phyloP scores from a whole-genome alignment of 1,284 basidiomycete genomes.

The Irpex rosettiformis region DNA sequence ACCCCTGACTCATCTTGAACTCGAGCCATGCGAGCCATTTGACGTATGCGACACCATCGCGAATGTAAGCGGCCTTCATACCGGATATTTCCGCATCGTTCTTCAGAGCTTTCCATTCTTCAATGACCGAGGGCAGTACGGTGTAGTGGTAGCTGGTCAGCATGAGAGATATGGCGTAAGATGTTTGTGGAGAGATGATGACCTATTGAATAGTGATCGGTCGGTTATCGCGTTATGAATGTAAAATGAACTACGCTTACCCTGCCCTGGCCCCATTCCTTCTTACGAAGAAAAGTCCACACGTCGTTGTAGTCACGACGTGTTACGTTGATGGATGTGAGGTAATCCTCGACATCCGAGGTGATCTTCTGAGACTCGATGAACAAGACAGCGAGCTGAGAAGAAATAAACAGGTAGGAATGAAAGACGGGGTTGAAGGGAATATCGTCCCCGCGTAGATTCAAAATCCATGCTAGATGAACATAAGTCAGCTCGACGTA shows the following conservation, averaged over 20 bases:
- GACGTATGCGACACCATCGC: conserved; percentile 92
- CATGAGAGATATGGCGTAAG: conserved; percentile 78
- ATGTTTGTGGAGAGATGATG: conserved; percentile 66
- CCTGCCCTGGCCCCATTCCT: conserved; percentile 77
- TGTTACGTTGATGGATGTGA: conserved; percentile 57
- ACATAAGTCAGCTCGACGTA: conserved; percentile 8
- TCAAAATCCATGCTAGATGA: conserved; percentile 69
- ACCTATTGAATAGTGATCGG: conserved; percentile 34
- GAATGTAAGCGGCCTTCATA: conserved; percentile 79
- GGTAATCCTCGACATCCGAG: conserved; percentile 51
- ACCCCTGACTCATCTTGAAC: conserved; percentile 69
- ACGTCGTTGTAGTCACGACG: conserved; percentile 74
- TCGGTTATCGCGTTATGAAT: neutral
- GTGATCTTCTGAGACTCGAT: conserved; percentile 61
- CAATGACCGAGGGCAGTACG: conserved; percentile 63
- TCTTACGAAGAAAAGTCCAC: conserved; percentile 71
- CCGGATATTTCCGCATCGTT: conserved; percentile 84
- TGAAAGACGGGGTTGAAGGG: conserved; percentile 88
- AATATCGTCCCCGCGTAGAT: conserved; percentile 84
- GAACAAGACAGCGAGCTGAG: conserved; percentile 63
- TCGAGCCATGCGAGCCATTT: conserved; percentile 82
- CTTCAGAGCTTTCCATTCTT: conserved; percentile 85
- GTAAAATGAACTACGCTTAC: conserved; percentile 28
- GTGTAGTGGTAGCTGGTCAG: conserved; percentile 76
- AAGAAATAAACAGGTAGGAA: conserved; percentile 74